These are phyloP conservation scores for Metschnikowia gruessii DNA, from an alignment of 805 yeast genomes.

Conservation along the genomic window DNA sequence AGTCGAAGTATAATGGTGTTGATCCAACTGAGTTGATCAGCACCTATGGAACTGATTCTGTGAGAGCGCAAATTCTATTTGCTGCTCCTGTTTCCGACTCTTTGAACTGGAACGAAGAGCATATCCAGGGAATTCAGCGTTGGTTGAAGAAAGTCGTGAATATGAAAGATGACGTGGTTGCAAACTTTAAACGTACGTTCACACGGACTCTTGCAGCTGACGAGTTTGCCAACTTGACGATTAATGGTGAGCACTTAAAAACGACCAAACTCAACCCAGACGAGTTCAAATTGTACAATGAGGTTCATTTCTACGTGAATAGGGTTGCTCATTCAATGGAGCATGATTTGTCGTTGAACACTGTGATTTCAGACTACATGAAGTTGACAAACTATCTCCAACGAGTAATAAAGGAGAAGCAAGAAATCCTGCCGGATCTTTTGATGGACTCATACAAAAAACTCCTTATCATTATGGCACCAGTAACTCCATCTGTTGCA, in stretches of 20 bases:
- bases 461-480: conserved; percentile 63
- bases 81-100: conserved; percentile 86
- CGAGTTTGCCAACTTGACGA: conserved; percentile 18
- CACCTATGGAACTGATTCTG: conserved; percentile 88
- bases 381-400: conserved; percentile 59
- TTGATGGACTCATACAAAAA: conserved; percentile 48
- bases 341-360: conserved; percentile 64
- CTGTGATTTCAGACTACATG: conserved; percentile 88
- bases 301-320: conserved; percentile 44
- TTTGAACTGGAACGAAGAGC: conserved; percentile 85
- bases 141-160: conserved; percentile 68
- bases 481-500: conserved; percentile 75
- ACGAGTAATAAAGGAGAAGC: conserved; percentile 34
- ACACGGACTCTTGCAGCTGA: neutral
- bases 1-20: conserved; percentile 91
- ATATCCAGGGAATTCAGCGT: conserved; percentile 82
- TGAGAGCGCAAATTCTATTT: conserved; percentile 88
- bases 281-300: conserved; percentile 60
- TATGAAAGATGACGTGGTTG: conserved; percentile 21
- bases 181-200: conserved; percentile 3
- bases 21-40: conserved; percentile 78
- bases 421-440: conserved; percentile 37
- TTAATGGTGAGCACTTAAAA: conserved; percentile 20
- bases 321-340: conserved; percentile 60
- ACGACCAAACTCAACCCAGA: conserved; percentile 31